Percentiles rank a stretch among this genome's conserved stretches.
phyloP scores from a whole-genome alignment of 2,329 filamentous ascomycete genomes.

The Trichoderma sp. region DNA sequence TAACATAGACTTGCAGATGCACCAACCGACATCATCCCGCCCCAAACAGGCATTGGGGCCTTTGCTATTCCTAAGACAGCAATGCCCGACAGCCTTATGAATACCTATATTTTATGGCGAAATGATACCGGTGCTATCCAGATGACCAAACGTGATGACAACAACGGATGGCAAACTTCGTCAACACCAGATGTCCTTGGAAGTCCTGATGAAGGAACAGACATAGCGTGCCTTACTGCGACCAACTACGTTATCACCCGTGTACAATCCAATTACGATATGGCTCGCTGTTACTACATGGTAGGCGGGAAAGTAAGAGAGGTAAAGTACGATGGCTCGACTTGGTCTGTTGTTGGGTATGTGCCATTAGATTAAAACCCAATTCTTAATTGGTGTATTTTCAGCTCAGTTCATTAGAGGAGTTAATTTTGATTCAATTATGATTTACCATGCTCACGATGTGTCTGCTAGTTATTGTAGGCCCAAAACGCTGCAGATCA shows the following conservation, averaged over 20 bases:
- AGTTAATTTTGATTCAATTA: neutral
- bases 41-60: neutral
- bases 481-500: neutral
- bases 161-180: neutral
- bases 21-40: neutral
- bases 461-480: neutral
- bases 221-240: neutral
- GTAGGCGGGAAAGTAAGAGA: neutral
- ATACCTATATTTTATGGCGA: neutral
- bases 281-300: neutral
- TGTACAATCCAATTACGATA: neutral
- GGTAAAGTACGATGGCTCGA: neutral
- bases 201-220: neutral
- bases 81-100: neutral
- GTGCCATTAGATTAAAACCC: neutral
- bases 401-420: neutral
- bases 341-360: constrained; percentile 1
- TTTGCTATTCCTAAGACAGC: neutral
- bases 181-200: neutral
- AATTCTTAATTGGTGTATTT: neutral
- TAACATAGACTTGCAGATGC: neutral
- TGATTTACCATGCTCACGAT: neutral
- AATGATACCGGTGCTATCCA: neutral
- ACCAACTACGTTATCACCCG: neutral
- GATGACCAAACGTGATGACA: neutral